phyloP scores from a whole-genome alignment of 805 yeast species.

The Wickerhamomyces canadensis region DNA sequence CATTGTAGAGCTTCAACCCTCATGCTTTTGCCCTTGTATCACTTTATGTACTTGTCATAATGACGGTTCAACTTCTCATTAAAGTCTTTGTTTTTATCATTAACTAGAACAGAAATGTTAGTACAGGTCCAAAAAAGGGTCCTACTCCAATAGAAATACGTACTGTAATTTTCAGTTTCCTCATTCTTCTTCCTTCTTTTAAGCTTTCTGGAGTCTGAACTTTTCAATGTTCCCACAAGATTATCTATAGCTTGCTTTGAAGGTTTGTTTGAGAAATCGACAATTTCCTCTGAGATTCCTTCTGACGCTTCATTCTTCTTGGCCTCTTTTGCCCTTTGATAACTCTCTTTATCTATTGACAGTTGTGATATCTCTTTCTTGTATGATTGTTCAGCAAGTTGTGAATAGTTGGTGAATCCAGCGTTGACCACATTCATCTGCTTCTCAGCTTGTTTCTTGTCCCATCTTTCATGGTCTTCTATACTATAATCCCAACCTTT shows the following conservation, averaged over 20 bases:
- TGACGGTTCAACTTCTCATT: constrained; percentile 62
- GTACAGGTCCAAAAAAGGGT: constrained; percentile 16
- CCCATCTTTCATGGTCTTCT: constrained; percentile 64
- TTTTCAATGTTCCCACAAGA: constrained; percentile 25
- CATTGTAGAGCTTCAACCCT: too few relatives aligned
- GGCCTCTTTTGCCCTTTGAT: too few relatives aligned
- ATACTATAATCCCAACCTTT: constrained; percentile 53
- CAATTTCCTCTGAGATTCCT: constrained; percentile 15
- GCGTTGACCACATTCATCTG: constrained; percentile 24
- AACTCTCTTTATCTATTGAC: constrained; percentile 35
- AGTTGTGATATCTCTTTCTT: constrained; percentile 42
- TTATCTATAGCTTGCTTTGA: constrained; percentile 26
- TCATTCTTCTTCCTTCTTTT: constrained; percentile 34
- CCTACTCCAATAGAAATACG: constrained; percentile 5
- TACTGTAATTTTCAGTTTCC: constrained; percentile 29
- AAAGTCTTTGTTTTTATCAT: constrained; percentile 69
- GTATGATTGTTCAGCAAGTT: constrained; percentile 58
- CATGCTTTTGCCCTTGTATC: background rate
- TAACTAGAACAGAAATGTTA: constrained; percentile 31
- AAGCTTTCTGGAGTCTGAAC: constrained; percentile 26
- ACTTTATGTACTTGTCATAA: constrained; percentile 32
- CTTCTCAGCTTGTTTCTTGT: constrained; percentile 31
- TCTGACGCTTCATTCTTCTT: too few relatives aligned
- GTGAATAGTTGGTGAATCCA: constrained; percentile 44
- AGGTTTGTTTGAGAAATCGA: constrained; percentile 32